phyloP scores from a whole-genome alignment of 495 filamentous ascomycete species.

The Daldinia concentrica region DNA sequence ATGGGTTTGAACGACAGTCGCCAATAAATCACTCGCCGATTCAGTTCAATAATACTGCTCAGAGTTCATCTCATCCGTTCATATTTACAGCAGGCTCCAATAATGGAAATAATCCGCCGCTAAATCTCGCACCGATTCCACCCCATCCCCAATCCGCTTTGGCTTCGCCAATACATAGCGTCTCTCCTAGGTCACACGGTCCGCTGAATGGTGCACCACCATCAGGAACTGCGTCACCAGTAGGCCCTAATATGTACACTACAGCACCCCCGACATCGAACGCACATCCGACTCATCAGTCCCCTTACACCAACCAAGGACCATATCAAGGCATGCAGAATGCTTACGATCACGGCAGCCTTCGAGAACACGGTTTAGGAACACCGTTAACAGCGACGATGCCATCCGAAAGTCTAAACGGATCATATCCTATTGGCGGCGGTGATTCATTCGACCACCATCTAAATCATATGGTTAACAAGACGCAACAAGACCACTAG shows the following conservation, averaged over 20 bases:
- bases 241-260: conserved; percentile 47
- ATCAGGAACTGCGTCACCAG: conserved; percentile 43
- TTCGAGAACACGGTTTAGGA: conserved; percentile 43
- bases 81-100: conserved; percentile 42
- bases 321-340: conserved; percentile 43
- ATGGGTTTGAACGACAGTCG: conserved; percentile 44
- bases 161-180: conserved; percentile 45
- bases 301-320: conserved; percentile 44
- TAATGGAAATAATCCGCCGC: conserved; percentile 36
- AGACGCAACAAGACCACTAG: conserved; percentile 36
- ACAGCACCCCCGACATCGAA: conserved; percentile 45
- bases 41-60: conserved; percentile 39
- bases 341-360: conserved; percentile 46
- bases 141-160: conserved; percentile 41
- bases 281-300: conserved; percentile 44
- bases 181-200: conserved; percentile 43
- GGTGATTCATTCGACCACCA: conserved; percentile 33
- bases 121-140: conserved; percentile 47
- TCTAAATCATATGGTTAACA: conserved; percentile 39
- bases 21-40: conserved; percentile 46
- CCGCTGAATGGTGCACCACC: conserved; percentile 41
- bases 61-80: conserved; percentile 42
- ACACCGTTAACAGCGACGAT: conserved; percentile 45
- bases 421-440: conserved; percentile 36
- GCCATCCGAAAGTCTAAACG: conserved; percentile 44